Conservation (phyloP, 1,284 basidiomycete genomes). For the Rhodotorula sp. region DNA sequence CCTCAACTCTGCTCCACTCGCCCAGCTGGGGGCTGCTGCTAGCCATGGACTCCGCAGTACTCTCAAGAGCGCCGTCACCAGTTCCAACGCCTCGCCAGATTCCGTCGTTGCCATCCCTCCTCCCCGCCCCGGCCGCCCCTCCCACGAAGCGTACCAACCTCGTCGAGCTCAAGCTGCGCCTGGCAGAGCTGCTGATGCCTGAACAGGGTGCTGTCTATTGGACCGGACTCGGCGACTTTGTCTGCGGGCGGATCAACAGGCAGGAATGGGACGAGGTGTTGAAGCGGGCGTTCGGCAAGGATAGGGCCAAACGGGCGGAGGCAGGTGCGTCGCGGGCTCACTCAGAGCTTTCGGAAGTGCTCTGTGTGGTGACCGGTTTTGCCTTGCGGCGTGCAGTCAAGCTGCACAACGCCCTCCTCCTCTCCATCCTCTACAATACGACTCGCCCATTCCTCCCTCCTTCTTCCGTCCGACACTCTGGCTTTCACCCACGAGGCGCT, state of each 20-base stretch:
- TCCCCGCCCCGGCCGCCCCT: constrained; percentile 30
- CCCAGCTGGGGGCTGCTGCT: background rate
- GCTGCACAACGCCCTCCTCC: constrained; percentile 52
- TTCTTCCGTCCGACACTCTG: constrained; percentile 40
- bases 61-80: background rate
- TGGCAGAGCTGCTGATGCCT: constrained; percentile 39
- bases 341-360: no score
- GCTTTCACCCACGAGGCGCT: constrained; percentile 42
- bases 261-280: constrained; percentile 49
- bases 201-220: constrained; percentile 47
- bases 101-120: background rate
- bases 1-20: background rate
- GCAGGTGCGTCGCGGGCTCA: background rate
- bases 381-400: no score
- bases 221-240: constrained; percentile 49
- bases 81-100: background rate
- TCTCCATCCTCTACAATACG: constrained; percentile 53
- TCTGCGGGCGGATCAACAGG: constrained; percentile 49
- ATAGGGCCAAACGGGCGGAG: constrained; percentile 10
- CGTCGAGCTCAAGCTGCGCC: constrained; percentile 43
- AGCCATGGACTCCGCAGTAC: background rate
- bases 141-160: constrained; percentile 42
- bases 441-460: constrained; percentile 42
- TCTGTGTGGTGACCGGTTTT: no score
- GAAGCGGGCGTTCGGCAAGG: constrained; percentile 43